Base-by-base conservation (phyloP, 164 flowering plant genomes). In the Vitis rotundifolia region DNA sequence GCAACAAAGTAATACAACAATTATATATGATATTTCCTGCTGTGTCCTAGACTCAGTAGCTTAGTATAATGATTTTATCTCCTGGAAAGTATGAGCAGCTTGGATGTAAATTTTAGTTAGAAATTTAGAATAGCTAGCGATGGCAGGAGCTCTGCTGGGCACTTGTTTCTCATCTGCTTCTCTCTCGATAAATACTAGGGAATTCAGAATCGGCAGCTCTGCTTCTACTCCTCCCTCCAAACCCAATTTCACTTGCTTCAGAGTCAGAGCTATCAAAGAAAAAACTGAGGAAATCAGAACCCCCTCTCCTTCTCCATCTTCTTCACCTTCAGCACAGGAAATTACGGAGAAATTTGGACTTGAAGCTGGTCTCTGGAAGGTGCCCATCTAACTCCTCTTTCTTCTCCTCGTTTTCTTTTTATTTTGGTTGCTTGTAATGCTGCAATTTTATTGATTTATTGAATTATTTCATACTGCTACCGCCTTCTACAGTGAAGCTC, bases 311-410 rank as follows among this genome's bases (percentile, higher is more conserved):
- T 49, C 77, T 57, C 49, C 79, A 15, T 76, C 79, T 48, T 68
- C 78, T 49, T 63, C 85, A 70, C 18, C 80, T 9, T 70, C 90
- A 0, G 77, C 91, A 1, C 97, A 95, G 59, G 94, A 91, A 59
- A 26, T 93, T 68, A 90, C 99, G 1, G 78, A 91, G 78, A 95
- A 93, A 68, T 93, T 81, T 72, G 99, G 99, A 44, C 98, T 95
- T 55, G 99, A 95, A 82, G 98, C 89, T 66, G 99, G 97, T 63
- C 90, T 95, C 3, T 95, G 98, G 97, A 88, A 95, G 99, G 99
- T 90, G 71, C 57, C 52, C 49, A 9, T 22, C 16, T 61, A 9
- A 14, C 15, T 9, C 12, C 49, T 49, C 13, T 49, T 19, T 50
- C 52, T 59, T 71, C 59, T 62, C 48, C 59, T 50, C 47, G 31